These are phyloP conservation scores for Pisolithus marmoratus DNA, from an alignment of 768 basidiomycete species.

Conservation along the genomic window DNA sequence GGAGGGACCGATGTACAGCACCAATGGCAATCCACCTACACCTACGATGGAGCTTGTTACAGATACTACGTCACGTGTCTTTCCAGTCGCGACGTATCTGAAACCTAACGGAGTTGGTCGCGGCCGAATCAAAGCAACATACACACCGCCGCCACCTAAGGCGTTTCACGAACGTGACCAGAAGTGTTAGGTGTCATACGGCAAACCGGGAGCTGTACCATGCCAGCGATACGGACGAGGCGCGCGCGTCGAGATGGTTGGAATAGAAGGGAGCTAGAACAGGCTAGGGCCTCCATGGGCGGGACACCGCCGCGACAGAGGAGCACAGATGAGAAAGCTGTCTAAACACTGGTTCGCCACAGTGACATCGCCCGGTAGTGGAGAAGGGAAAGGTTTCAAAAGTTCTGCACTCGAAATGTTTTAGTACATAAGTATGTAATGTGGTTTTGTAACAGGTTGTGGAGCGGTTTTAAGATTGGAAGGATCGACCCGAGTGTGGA, in stretches of 20 bases:
- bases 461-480: no score
- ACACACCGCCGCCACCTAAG: constrained; percentile 50
- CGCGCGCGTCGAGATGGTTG: background rate
- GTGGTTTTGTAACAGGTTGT: no score
- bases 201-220: background rate
- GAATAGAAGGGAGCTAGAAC: constrained; percentile 15
- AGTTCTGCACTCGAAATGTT: no score
- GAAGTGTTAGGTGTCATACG: constrained; percentile 9
- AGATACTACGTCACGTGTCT: constrained; percentile 20
- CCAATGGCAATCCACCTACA: constrained; percentile 20
- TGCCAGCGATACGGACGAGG: no score
- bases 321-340: constrained; percentile 29
- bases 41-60: background rate
- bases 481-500: no score
- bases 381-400: background rate
- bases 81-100: constrained; percentile 31
- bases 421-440: no score
- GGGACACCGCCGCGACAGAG: constrained; percentile 16
- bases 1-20: constrained; percentile 20
- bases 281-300: constrained; percentile 25
- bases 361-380: background rate
- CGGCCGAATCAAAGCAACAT: constrained; percentile 63
- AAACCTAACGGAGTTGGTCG: constrained; percentile 43
- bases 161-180: constrained; percentile 26
- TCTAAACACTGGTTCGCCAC: constrained; percentile 68